These are phyloP conservation scores for Candida boidinii DNA, from an alignment of 805 yeast genomes.

Conservation along the genomic window DNA sequence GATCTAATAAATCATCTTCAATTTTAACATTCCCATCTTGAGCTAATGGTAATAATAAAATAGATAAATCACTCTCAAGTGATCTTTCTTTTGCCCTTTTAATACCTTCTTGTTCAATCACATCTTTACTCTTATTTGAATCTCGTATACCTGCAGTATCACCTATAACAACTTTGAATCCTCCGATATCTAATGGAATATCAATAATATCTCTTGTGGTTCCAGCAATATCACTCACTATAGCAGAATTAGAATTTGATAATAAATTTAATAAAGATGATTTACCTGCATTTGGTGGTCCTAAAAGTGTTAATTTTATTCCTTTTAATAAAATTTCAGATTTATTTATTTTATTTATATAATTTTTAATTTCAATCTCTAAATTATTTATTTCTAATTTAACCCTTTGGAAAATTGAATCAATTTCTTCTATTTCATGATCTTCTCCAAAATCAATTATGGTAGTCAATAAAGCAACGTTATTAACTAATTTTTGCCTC, in stretches of 20 bases:
- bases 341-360: slow-evolving; percentile 37
- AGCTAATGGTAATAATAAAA: slow-evolving; percentile 60
- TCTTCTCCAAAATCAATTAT: slow-evolving; percentile 94
- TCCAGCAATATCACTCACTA: slow-evolving; percentile 87
- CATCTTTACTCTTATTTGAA: slow-evolving; percentile 33
- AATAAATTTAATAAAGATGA: slow-evolving; percentile 76
- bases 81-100: slow-evolving; percentile 61
- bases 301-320: slow-evolving; percentile 62
- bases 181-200: slow-evolving; percentile 70
- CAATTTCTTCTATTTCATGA: slow-evolving; percentile 65
- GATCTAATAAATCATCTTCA: slow-evolving; percentile 29
- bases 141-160: slow-evolving; percentile 91
- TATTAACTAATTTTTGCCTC: slow-evolving; percentile 57
- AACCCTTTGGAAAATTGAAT: slow-evolving; percentile 43
- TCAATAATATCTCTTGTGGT: slow-evolving; percentile 89
- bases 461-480: slow-evolving; percentile 74
- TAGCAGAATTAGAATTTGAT: slow-evolving; percentile 75
- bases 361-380: slow-evolving; percentile 33
- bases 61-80: slow-evolving; percentile 51
- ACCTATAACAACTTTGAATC: slow-evolving; percentile 74
- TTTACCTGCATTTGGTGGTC: slow-evolving; percentile 96
- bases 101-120: slow-evolving; percentile 75
- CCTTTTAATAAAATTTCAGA: slow-evolving; percentile 67
- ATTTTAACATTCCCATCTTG: slow-evolving; percentile 22
- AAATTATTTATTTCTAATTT: slow-evolving; percentile 32